These are phyloP conservation scores for Geosmithia morbida DNA, from an alignment of 2,329 filamentous ascomycete genomes.

Conservation along the genomic window DNA sequence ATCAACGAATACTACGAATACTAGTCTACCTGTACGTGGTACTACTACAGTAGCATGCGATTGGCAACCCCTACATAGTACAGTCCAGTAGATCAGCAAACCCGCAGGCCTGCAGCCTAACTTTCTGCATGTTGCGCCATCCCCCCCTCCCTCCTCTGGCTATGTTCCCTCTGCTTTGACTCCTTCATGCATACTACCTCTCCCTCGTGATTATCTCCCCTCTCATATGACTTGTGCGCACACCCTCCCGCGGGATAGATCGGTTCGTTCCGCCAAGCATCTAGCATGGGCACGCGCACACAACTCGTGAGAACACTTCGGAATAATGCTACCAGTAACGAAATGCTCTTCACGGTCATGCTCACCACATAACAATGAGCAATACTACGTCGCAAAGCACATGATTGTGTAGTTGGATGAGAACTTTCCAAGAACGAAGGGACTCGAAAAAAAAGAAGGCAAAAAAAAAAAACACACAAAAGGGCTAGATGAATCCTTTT, in stretches of 20 bases:
- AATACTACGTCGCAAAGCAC: too few relatives aligned
- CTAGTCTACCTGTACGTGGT: too few relatives aligned
- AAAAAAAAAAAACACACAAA: too few relatives aligned
- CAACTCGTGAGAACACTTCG: background rate
- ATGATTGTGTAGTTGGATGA: too few relatives aligned
- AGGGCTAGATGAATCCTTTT: too few relatives aligned
- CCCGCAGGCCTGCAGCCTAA: background rate
- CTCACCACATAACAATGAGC: background rate
- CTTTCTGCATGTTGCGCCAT: background rate
- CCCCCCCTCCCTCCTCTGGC: background rate
- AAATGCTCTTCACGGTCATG: background rate
- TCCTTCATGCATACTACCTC: background rate
- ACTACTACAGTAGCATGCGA: too few relatives aligned
- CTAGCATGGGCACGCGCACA: background rate
- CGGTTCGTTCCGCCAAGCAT: background rate
- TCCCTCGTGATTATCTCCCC: background rate
- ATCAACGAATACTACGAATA: too few relatives aligned
- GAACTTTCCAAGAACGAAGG: too few relatives aligned
- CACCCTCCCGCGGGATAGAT: too few relatives aligned
- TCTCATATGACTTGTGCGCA: background rate
- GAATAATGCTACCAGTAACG: background rate
- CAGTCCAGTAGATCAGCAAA: background rate
- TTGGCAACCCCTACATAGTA: background rate
- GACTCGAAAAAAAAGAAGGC: too few relatives aligned
- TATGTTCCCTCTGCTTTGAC: background rate